These are phyloP conservation scores for Cubamyces sp. DNA, from an alignment of 768 basidiomycete genomes.

Conservation along the genomic window DNA sequence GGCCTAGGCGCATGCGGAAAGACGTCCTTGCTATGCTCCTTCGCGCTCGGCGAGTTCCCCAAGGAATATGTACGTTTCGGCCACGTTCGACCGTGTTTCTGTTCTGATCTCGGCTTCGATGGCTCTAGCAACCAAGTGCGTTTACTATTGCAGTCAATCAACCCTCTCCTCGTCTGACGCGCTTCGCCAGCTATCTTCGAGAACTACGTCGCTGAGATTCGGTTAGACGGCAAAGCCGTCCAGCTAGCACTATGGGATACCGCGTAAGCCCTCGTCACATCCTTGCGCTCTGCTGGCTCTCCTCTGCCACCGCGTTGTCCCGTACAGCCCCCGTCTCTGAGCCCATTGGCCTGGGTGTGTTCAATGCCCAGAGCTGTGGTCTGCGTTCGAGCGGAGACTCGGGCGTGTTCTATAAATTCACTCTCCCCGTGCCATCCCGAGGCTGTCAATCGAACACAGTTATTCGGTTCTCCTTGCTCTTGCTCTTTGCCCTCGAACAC, in stretches of 20 bases:
- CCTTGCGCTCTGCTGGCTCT: neutral
- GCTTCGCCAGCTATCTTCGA: constrained; percentile 82
- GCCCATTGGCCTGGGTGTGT: neutral
- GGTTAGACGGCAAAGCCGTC: constrained; percentile 96
- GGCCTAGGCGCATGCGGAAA: constrained; percentile 90
- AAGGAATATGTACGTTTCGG: constrained; percentile 85
- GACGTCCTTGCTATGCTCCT: constrained; percentile 88
- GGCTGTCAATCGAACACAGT: neutral
- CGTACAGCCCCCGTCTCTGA: neutral
- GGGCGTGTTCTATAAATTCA: constrained; percentile 15
- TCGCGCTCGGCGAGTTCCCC: constrained; percentile 93
- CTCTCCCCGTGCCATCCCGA: constrained; percentile 6
- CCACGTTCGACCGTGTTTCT: neutral
- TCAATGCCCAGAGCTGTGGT: neutral
- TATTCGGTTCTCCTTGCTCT: constrained; percentile 3
- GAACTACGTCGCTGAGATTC: constrained; percentile 98
- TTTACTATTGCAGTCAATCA: neutral
- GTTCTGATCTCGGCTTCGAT: neutral
- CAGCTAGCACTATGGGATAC: constrained; percentile 99
- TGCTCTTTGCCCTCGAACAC: neutral
- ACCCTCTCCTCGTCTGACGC: constrained; percentile 1
- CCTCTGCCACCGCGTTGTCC: neutral
- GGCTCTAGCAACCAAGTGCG: constrained; percentile 50
- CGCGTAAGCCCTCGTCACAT: constrained; percentile 57
- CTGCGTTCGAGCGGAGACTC: constrained; percentile 15